These are phyloP conservation scores for Eutrema salsugineum DNA, from an alignment of 441 rosid species.

Conservation along the genomic window DNA sequence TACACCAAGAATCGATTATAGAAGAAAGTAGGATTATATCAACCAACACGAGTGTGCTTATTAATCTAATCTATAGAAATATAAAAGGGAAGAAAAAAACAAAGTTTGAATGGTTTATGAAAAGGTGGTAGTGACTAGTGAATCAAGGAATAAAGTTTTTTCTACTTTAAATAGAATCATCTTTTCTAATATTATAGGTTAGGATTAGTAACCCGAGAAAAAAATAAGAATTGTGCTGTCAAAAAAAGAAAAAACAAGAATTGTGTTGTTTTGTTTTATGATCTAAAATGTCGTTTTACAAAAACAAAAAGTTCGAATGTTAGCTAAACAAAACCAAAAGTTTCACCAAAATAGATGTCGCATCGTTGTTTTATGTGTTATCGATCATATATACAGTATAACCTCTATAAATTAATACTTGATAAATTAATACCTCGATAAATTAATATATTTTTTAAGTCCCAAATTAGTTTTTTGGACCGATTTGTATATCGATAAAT, in stretches of 20 bases:
- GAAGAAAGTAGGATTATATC: conserved; percentile 7
- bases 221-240: background rate
- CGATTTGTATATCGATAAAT: too few species aligned
- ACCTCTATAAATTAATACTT: too few species aligned
- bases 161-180: background rate
- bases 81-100: background rate
- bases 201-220: background rate
- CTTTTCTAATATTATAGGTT: background rate
- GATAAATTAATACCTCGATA: too few species aligned
- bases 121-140: conserved; percentile 6
- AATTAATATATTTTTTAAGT: too few species aligned
- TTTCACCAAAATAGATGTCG: background rate
- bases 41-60: conserved; percentile 27
- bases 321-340: background rate
- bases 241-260: background rate
- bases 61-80: conserved; percentile 4
- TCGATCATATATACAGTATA: too few species aligned
- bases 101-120: conserved; percentile 8
- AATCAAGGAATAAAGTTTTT: conserved; percentile 21
- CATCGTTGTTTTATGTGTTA: background rate
- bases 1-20: conserved; percentile 16
- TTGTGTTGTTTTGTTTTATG: background rate
- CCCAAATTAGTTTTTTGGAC: too few species aligned
- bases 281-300: background rate
- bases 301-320: background rate